Base-by-base conservation (phyloP, 148 eudicot genomes). In the Hydrangea macrophylla region DNA sequence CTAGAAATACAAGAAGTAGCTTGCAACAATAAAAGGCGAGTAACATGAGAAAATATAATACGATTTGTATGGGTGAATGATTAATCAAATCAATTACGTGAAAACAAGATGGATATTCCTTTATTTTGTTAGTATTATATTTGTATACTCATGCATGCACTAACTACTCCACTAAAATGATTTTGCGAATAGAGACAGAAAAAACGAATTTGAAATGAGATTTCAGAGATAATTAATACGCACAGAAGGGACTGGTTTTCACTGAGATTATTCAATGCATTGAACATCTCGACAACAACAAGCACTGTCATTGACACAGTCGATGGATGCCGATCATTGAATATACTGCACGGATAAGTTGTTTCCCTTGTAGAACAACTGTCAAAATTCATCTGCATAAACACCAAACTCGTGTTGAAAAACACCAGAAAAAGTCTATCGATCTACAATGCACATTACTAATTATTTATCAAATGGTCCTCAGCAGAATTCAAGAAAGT, bases 221-320 rank as follows among this genome's bases (percentile, higher is more conserved):
- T 50, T 59, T 17, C 35, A 33, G 62, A 51, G 61, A 42, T 64
- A 73, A 15, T 57, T 70, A 40, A 53, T 81, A 83, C 99, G 87
- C 72, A 95, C 99, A 82, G 39, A 67, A 95, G 93, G 69, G 99
- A 95, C 69, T 95, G 99, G 60, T 95, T 95, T 87, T 95, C 99
- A 58, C 99, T 91, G 73, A 95, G 96, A 80, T 95, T 91, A 77
- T 95, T 95, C 40, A 95, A 72, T 7, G 99, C 99, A 75, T 95
- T 95, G 83, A 95, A 95, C 99, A 95, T 95, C 90, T 95, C 97
- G 27, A 95, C 99, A 65, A 95, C 97, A 74, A 95, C 97, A 69
- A 95, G 96, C 51, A 95, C 99, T 40, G 99, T 91, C 99, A 95
- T 95, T 70, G 99, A 75, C 75, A 95, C 97, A 64, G 99, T 95